Percentiles rank a stretch among this genome's conserved stretches.
Evolutionary conservation across 768 basidiomycete genomes (phyloP).

Genomic region (Thelephora ganbajun): DNA sequence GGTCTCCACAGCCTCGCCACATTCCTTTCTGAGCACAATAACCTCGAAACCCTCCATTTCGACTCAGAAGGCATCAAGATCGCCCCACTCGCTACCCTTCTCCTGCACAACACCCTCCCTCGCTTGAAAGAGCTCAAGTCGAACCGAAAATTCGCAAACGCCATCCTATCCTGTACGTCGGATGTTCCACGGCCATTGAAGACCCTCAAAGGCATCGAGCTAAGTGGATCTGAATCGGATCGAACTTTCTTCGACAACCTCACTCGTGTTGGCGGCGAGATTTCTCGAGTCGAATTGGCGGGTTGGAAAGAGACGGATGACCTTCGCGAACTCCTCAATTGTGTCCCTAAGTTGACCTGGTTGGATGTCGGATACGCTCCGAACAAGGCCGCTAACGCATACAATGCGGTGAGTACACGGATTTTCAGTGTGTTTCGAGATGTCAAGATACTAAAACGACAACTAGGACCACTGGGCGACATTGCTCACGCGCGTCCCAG

Average conservation of each 20-base stretch:
- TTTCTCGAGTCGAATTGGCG: conserved; percentile 37
- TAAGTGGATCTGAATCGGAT: conserved; percentile 24
- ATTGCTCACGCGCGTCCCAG: conserved; percentile 35
- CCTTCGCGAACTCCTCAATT: conserved; percentile 30
- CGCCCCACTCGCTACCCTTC: conserved; percentile 7
- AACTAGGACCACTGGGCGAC: conserved; percentile 41
- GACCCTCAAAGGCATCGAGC: conserved; percentile 38
- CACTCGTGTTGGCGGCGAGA: conserved; percentile 12
- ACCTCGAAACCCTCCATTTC: conserved; percentile 41
- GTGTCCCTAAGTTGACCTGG: conserved; percentile 35
- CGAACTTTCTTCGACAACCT: conserved; percentile 29
- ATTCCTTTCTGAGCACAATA: conserved; percentile 39
- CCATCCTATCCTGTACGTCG: conserved; percentile 35
- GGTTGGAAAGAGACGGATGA: conserved; percentile 55
- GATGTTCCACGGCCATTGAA: conserved; percentile 35
- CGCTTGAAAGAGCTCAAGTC: conserved; percentile 32
- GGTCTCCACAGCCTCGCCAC: conserved; percentile 26
- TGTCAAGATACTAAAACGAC: conserved; percentile 19
- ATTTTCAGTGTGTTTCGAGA: conserved; percentile 12
- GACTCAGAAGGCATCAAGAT: conserved; percentile 19
- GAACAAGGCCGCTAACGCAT: background rate
- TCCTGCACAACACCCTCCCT: conserved; percentile 27
- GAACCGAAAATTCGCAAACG: conserved; percentile 30
- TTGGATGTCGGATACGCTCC: conserved; percentile 21
- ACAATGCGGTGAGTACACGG: background rate